Evolutionary conservation across 2,329 filamentous ascomycete genomes (phyloP), one percentile per base, ranked within the genome.

Genomic region (Neofusicoccum kwambonambiense): DNA sequence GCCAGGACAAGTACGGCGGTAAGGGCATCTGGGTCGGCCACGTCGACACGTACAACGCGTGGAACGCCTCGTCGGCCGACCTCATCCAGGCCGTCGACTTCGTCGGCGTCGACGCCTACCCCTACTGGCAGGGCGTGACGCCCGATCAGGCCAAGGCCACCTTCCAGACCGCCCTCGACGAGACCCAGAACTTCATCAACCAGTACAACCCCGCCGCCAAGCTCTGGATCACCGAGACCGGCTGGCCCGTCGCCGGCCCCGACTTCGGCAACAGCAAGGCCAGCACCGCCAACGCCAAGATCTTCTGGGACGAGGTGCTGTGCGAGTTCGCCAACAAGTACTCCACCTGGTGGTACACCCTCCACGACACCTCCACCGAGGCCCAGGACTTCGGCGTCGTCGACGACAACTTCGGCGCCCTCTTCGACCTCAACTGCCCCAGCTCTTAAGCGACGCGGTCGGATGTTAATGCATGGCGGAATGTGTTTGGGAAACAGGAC

Each of bases 1-100:
- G 41, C 34, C 64, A 65, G 64, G 57, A 65, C 47, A 54, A 64
- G 39, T 67, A 67, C 45, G 62, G 66, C 42, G 67, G 67, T 50
- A 54, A 56, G 27, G 54, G 54, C 60, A 66, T 67, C 45, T 37
- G 57, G 49, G 69, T 77, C 44, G 76, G 75, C 27, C 76, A 78
- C 65, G 75, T 77, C 42, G 76, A 78, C 65, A 77, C 76, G 11
- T 76, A 74, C 73, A 74, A 70, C 31, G 72, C 73, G 15, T 77
- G 72, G 72, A 77, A 78, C 67, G 62, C 66, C 31, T 71, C 74
- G 11, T 76, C 76, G 69, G 73, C 71, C 64, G 74, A 69, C 11
- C 73, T 78, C 45, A 74, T 78, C 62, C 68, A 74, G 35, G 72
- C 73, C 49, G 69, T 73, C 54, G 76, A 78, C 65, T 78, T 78